Evolutionary conservation across 2,329 filamentous ascomycete species (phyloP).

Genomic region (Hymenoscyphus albidus): DNA sequence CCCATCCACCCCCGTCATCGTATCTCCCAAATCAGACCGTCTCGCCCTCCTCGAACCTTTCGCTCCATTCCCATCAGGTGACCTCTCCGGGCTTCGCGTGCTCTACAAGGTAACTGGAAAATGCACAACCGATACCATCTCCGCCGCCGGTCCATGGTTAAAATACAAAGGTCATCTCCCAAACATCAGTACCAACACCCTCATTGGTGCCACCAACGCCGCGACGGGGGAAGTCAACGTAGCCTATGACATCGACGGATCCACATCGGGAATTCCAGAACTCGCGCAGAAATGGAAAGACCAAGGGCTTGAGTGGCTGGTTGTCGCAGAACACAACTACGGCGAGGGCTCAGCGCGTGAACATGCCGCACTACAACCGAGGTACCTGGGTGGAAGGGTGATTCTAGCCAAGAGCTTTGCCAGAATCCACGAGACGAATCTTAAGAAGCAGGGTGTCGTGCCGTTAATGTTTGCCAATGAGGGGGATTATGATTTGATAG

Average conservation of each 20-base stretch:
- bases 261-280: conserved; percentile 74
- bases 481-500: conserved; percentile 79
- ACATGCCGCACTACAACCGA: conserved; percentile 83
- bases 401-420: conserved; percentile 86
- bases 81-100: conserved; percentile 75
- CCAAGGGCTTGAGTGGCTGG: conserved; percentile 75
- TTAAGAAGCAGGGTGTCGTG: conserved; percentile 97
- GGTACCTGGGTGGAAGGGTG: conserved; percentile 82
- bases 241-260: conserved; percentile 82
- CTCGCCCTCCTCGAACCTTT: conserved; percentile 92
- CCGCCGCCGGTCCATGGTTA: conserved; percentile 91
- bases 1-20: conserved; percentile 65
- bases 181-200: conserved; percentile 96
- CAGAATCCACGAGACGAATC: conserved; percentile 89
- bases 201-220: conserved; percentile 91
- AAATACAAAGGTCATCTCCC: conserved; percentile 99
- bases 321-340: conserved; percentile 97
- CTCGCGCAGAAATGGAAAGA: conserved; percentile 81
- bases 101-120: conserved; percentile 96
- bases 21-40: conserved; percentile 83
- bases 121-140: conserved; percentile 98
- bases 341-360: conserved; percentile 86
- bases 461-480: conserved; percentile 88
- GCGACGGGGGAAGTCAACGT: conserved; percentile 89
- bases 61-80: conserved; percentile 69